Conservation (phyloP, 108 stramenopile species). For the Skeletonema marinoi region DNA sequence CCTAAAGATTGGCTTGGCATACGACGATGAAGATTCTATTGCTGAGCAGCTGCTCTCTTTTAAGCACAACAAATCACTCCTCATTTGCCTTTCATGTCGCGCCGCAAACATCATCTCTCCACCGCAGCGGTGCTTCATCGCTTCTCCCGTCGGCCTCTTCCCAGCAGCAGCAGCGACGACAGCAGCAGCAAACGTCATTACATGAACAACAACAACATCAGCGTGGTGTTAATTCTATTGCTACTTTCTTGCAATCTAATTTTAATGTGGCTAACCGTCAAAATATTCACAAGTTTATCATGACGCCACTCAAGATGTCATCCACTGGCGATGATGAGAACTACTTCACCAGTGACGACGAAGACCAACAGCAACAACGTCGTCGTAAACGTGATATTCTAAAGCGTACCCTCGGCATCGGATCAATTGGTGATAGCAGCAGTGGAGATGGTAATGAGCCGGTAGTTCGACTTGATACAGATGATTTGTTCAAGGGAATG, state of each 20-base stretch:
- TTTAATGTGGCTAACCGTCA: background rate
- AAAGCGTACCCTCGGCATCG: constrained; percentile 17
- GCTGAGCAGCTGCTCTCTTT: background rate
- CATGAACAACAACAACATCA: background rate
- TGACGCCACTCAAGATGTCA: background rate
- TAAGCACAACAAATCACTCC: background rate
- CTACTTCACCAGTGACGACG: background rate
- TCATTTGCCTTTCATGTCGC: background rate
- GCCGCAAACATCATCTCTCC: background rate
- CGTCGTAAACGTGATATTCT: constrained; percentile 27
- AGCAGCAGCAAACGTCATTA: background rate
- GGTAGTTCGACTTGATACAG: constrained; percentile 3
- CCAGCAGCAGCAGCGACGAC: background rate
- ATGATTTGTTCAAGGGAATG: constrained; percentile 1
- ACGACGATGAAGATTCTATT: background rate
- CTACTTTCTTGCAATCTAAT: background rate
- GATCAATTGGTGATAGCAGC: background rate
- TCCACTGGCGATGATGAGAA: background rate
- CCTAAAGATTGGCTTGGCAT: background rate
- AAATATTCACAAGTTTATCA: background rate
- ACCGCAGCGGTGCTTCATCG: background rate
- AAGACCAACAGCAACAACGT: background rate
- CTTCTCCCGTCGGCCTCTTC: background rate
- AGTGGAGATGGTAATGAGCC: background rate
- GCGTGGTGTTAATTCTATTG: background rate